Conservation (phyloP, 805 yeast species). For the Pichia deserticola region DNA sequence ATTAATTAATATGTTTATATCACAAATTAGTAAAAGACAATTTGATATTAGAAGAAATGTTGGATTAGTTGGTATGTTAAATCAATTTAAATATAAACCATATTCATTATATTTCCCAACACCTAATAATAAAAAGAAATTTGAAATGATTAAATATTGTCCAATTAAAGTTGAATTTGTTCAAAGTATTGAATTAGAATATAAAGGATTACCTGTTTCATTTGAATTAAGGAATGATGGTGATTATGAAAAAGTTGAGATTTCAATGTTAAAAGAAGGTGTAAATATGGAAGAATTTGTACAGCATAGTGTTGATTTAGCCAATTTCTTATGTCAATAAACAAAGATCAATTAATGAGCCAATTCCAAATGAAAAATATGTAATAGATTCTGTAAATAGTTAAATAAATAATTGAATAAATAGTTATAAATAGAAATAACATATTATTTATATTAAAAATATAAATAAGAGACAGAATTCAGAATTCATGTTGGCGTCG, state of each 20-base stretch:
- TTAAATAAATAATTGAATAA: too few species aligned
- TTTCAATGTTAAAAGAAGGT: slow-evolving; percentile 18
- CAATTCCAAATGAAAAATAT: too few species aligned
- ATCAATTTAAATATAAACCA: slow-evolving; percentile 8
- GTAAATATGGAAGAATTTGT: slow-evolving; percentile 6
- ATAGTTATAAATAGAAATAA: too few species aligned
- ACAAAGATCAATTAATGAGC: too few species aligned
- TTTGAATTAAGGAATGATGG: slow-evolving; percentile 24
- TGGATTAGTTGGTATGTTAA: slow-evolving; percentile 5
- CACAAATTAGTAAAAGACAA: slow-evolving; percentile 16
- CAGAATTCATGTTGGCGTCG: slow-evolving; percentile 1
- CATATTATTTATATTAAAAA: too few species aligned
- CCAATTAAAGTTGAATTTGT: slow-evolving; percentile 16
- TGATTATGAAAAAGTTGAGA: slow-evolving; percentile 18
- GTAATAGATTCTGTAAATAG: too few species aligned
- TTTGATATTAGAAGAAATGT: slow-evolving; percentile 14
- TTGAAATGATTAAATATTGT: slow-evolving; percentile 4
- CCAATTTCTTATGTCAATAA: not conserved
- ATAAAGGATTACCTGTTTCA: slow-evolving; percentile 18
- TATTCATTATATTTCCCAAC: slow-evolving; percentile 3
- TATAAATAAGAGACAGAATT: too few species aligned
- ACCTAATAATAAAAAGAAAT: not conserved
- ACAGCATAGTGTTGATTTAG: slow-evolving; percentile 4
- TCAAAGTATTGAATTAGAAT: slow-evolving; percentile 24
- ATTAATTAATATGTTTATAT: slow-evolving; percentile 16